phyloP scores from a whole-genome alignment of 192 early-diverging fungal species.

The Backusella australiensis region DNA sequence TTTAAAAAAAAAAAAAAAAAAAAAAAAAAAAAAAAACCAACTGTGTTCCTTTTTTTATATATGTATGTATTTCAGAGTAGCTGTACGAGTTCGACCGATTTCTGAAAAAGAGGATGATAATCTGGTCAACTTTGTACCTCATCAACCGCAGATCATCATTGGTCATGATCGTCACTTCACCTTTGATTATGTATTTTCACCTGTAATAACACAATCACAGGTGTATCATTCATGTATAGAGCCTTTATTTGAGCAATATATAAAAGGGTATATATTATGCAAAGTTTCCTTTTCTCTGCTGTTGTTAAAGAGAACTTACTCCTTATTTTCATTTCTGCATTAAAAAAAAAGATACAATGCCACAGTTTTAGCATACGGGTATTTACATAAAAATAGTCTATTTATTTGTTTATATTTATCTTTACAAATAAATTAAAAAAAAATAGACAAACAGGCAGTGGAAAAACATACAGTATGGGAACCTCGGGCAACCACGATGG shows the following conservation, averaged over 20 bases:
- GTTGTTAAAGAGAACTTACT: background rate
- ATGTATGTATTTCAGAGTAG: slow-evolving; percentile 50
- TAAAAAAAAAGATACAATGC: slow-evolving; percentile 73
- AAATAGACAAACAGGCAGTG: slow-evolving; percentile 78
- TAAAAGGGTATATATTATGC: slow-evolving; percentile 60
- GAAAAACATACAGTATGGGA: slow-evolving; percentile 96
- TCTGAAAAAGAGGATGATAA: slow-evolving; percentile 67
- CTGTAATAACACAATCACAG: slow-evolving; percentile 46
- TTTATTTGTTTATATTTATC: background rate
- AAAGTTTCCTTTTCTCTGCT: background rate
- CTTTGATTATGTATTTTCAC: slow-evolving; percentile 70
- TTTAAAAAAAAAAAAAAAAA: no score
- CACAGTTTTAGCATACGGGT: slow-evolving; percentile 88
- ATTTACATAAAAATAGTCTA: slow-evolving; percentile 22
- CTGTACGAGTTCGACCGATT: slow-evolving; percentile 77
- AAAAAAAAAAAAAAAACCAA: background rate
- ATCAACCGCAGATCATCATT: slow-evolving; percentile 51
- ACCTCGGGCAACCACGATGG: slow-evolving; percentile 52
- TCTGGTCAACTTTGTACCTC: slow-evolving; percentile 52
- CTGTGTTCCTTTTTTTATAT: background rate
- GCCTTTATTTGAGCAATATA: slow-evolving; percentile 60
- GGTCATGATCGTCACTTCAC: slow-evolving; percentile 60
- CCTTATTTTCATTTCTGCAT: background rate
- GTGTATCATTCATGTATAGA: slow-evolving; percentile 61
- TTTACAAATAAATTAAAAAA: background rate